phyloP scores from a whole-genome alignment of 2,329 filamentous ascomycete species.

The Apiospora aurea region DNA sequence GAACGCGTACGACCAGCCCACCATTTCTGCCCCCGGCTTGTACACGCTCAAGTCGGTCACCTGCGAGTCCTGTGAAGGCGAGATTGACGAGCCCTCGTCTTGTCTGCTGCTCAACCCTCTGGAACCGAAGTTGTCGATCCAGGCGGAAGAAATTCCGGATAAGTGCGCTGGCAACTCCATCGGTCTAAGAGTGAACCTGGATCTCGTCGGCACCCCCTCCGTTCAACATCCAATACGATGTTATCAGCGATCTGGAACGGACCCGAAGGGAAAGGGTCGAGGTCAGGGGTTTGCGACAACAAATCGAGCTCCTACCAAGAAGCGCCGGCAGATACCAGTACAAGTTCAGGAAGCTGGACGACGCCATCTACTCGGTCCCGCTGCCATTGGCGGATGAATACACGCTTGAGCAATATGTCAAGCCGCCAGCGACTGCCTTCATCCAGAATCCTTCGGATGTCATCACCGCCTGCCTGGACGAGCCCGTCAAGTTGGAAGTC shows the following conservation, averaged over 20 bases:
- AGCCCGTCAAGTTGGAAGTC: constrained; percentile 78
- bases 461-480: constrained; percentile 81
- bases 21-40: constrained; percentile 79
- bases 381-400: constrained; percentile 40
- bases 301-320: constrained; percentile 82
- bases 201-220: constrained; percentile 90
- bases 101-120: constrained; percentile 91
- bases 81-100: constrained; percentile 92
- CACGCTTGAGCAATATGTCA: constrained; percentile 83
- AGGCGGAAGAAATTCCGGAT: constrained; percentile 84
- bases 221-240: constrained; percentile 82
- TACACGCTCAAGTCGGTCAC: constrained; percentile 85
- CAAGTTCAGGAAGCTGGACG: constrained; percentile 80
- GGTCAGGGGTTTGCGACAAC: constrained; percentile 77
- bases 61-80: constrained; percentile 83
- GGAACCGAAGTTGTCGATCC: constrained; percentile 79
- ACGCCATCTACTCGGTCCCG: constrained; percentile 77
- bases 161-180: constrained; percentile 95
- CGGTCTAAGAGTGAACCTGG: constrained; percentile 85
- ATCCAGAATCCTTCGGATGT: constrained; percentile 62
- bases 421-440: constrained; percentile 86
- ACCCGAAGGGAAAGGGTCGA: constrained; percentile 61
- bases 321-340: constrained; percentile 88
- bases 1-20: constrained; percentile 67
- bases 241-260: constrained; percentile 67